Conservation (phyloP, 257 asterid genomes). For the Osmanthus fragrans region DNA sequence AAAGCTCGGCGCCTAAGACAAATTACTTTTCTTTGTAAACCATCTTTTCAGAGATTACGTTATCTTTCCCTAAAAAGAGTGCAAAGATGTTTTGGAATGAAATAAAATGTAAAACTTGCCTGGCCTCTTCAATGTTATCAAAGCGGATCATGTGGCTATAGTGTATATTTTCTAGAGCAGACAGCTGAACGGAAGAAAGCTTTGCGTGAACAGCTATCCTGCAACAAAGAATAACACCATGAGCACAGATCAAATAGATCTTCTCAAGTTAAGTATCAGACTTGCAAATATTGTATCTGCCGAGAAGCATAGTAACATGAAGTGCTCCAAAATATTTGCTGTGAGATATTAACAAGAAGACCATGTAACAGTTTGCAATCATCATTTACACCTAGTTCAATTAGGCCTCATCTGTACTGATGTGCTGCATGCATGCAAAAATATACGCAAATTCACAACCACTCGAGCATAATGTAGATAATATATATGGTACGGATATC, state of each 20-base stretch:
- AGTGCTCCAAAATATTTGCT: not conserved
- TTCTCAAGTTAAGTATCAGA: not conserved
- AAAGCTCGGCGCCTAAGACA: not conserved
- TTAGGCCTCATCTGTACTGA: constrained; percentile 5
- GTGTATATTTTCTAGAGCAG: constrained; percentile 94
- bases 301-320: not conserved
- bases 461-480: not conserved
- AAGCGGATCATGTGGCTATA: constrained; percentile 94
- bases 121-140: constrained; percentile 78
- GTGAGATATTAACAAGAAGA: constrained; percentile 12
- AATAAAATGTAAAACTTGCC: constrained; percentile 41
- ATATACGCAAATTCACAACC: not conserved
- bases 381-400: not conserved
- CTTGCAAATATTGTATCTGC: not conserved
- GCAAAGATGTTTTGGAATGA: constrained; percentile 4
- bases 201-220: constrained; percentile 76
- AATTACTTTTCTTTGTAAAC: not conserved
- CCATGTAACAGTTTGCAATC: not conserved
- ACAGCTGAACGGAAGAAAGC: constrained; percentile 57
- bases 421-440: constrained; percentile 7
- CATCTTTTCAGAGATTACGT: not conserved
- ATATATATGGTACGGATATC: not conserved
- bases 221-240: constrained; percentile 30
- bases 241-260: constrained; percentile 24
- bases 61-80: not conserved